Evolutionary conservation across 1,139 yeast species (phyloP), one percentile per base, ranked within the genome.

Genomic region (Taiozyma onychis): DNA sequence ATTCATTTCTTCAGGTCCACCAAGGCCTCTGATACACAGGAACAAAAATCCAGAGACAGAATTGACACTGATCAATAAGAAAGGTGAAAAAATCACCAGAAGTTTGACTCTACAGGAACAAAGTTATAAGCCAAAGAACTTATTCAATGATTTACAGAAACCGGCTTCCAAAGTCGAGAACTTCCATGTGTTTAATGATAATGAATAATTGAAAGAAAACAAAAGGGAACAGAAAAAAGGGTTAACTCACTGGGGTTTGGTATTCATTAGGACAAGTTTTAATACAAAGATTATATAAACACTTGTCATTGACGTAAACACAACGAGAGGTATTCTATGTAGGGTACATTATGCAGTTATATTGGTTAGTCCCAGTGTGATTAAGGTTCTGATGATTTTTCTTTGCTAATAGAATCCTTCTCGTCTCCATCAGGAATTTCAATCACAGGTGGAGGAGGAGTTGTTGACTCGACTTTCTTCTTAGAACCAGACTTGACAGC

Each of bases 11-110:
- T 24, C 49, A 7, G 10, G 10, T 18, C 16, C 43, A 14, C 2
- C 22, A 37, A 28, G 26, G 37, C 37, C 48, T 37, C 44, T 28
- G 3, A 41, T 57, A 22, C 56, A 51, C 18, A 60, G 53, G 48
- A 56, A 58, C 9, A 43, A 46, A 18, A 54, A 16, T 55, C n/a
- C 54, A 26, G 48, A 55, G 41, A 57, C 54, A 7, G 57, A 52
- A 44, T 51, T 61, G 6, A 59, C 55, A n/a, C 50, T 53, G 39
- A 56, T 61, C 7, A 57, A 59, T 49, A 61, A 59, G 48, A 60
- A 56, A 46, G 65, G 65, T 24, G 60, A 60, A 27, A 58, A 53
- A 35, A 48, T 58, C 24, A 51, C 49, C 6, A 54, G 57, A 44
- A 48, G 49, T 41, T 44, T 53, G 37, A 47, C 49, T 1, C 18